A percentile compares a stretch with the other conserved stretches of the same genome.
These are phyloP conservation scores for Lasiosphaeria ovina DNA, from an alignment of 495 filamentous ascomycete genomes.

Conservation along the genomic window DNA sequence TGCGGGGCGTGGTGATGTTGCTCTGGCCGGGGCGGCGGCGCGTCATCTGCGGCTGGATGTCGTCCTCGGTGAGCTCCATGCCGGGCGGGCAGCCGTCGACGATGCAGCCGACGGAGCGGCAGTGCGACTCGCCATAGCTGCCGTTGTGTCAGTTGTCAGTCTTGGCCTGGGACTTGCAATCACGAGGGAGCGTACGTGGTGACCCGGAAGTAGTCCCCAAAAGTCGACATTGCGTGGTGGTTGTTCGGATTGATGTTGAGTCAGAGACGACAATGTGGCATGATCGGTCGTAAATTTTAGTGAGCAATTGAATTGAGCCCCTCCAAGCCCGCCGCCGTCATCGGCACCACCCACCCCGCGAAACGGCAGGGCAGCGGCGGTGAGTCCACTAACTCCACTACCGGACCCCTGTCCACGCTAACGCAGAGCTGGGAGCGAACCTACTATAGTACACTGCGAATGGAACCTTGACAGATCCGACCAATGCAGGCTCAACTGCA, in stretches of 20 bases:
- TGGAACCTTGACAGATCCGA: no score
- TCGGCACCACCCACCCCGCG: conserved; percentile 7
- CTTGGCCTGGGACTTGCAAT: neutral
- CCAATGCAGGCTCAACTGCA: no score
- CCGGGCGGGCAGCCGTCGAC: conserved; percentile 88
- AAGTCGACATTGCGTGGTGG: conserved; percentile 73
- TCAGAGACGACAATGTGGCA: neutral
- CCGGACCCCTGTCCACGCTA: no score
- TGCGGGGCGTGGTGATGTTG: conserved; percentile 83
- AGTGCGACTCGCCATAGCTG: conserved; percentile 89
- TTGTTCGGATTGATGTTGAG: conserved; percentile 1
- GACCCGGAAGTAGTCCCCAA: conserved; percentile 79
- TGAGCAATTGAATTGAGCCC: neutral
- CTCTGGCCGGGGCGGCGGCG: conserved; percentile 88
- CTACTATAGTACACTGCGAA: neutral
- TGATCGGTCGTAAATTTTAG: neutral
- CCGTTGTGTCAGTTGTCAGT: conserved; percentile 14
- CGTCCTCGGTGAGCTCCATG: conserved; percentile 79
- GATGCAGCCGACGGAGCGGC: conserved; percentile 85
- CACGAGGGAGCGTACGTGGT: conserved; percentile 64
- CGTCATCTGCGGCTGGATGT: conserved; percentile 95
- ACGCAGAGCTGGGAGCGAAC: neutral
- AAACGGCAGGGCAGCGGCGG: neutral
- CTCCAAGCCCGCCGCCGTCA: conserved; percentile 14
- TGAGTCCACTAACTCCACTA: no score